These are phyloP conservation scores for Hibiscus tridactylites DNA, from an alignment of 345 rosid species.

Conservation along the genomic window DNA sequence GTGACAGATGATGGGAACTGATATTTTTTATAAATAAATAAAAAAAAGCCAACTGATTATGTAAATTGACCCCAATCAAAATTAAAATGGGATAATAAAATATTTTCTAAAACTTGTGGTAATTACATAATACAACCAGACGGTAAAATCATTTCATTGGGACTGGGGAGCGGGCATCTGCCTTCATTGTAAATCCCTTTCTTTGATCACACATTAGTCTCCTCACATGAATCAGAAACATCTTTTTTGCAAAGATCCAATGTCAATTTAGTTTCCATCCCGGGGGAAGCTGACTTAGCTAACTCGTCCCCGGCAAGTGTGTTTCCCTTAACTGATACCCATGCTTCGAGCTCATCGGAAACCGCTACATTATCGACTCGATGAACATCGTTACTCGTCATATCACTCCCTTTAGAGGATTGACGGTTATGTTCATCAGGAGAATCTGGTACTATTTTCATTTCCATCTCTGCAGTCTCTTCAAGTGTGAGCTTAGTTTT, in stretches of 20 bases:
- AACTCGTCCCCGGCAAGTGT: not conserved
- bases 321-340: not conserved
- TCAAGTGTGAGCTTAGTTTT: constrained; percentile 17
- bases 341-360: not conserved
- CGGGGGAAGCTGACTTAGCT: not conserved
- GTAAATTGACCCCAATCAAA: too few species aligned
- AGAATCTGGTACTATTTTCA: not conserved
- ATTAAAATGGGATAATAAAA: too few species aligned
- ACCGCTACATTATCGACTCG: not conserved
- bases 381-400: not conserved
- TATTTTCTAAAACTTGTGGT: not conserved
- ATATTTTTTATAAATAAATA: too few species aligned
- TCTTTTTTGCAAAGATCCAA: not conserved
- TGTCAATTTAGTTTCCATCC: not conserved
- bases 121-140: constrained; percentile 8
- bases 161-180: not conserved
- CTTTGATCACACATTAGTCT: not conserved
- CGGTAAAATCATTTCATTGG: not conserved
- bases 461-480: constrained; percentile 6
- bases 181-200: too few species aligned
- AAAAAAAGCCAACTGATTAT: too few species aligned
- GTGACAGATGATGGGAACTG: not conserved
- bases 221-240: not conserved
- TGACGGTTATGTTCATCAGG: not conserved
- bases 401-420: not conserved